Conservation (phyloP, 1,284 basidiomycete genomes). For the Boletus austroedulis region DNA sequence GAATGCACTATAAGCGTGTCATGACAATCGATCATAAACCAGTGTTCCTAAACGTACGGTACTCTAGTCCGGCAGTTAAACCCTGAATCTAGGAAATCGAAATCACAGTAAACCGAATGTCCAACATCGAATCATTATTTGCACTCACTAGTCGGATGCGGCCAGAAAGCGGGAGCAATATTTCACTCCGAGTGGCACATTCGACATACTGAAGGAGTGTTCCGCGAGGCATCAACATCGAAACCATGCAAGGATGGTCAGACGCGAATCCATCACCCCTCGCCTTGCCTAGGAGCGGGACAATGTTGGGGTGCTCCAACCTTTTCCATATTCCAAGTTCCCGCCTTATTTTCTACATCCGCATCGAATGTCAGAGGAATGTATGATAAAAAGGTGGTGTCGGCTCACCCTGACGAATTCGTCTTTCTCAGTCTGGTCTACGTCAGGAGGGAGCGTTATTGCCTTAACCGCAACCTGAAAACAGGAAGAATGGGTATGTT, state of each 20-base stretch:
- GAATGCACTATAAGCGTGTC: conserved; percentile 7
- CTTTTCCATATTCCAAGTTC: conserved; percentile 8
- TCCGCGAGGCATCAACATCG: conserved; percentile 12
- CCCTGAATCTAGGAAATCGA: conserved; percentile 5
- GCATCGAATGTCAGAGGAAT: background rate
- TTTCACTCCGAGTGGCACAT: background rate
- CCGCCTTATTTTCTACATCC: conserved; percentile 4
- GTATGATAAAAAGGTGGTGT: background rate
- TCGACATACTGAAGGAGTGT: conserved; percentile 6
- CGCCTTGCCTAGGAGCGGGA: conserved; percentile 2
- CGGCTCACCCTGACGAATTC: conserved; percentile 2
- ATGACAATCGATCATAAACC: background rate
- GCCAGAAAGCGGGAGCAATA: background rate
- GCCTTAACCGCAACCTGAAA: conserved; percentile 10
- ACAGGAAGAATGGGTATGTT: background rate
- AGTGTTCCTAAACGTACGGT: background rate
- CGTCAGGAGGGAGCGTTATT: background rate
- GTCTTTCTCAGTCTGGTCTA: background rate
- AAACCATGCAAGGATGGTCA: conserved; percentile 9
- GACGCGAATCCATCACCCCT: background rate
- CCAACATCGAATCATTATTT: background rate
- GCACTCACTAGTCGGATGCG: conserved; percentile 6
- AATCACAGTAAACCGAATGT: background rate
- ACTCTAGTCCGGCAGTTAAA: conserved; percentile 1
- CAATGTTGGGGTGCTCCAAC: conserved; percentile 7